Evolutionary conservation across 2,329 filamentous ascomycete genomes (phyloP).

Genomic region (Gyromitra esculenta): DNA sequence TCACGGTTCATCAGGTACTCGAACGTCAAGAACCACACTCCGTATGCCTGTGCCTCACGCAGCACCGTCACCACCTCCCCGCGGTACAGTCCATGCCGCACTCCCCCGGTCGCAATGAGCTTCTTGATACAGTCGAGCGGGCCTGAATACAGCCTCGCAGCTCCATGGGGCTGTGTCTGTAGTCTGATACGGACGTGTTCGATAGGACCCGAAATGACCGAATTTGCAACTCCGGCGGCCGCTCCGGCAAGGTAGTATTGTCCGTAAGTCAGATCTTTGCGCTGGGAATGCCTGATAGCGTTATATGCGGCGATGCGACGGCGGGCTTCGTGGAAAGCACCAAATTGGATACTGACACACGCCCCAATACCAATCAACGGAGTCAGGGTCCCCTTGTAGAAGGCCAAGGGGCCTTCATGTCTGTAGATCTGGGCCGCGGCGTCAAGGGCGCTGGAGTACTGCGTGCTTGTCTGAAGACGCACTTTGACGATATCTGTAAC

Average conservation of each 20-base stretch:
- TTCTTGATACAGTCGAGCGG: conserved; percentile 92
- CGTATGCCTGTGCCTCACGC: conserved; percentile 93
- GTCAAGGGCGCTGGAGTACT: conserved; percentile 81
- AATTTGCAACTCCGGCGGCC: conserved; percentile 92
- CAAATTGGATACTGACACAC: conserved; percentile 98
- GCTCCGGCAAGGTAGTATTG: conserved; percentile 93
- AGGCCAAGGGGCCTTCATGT: conserved; percentile 86
- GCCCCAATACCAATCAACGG: conserved; percentile 95
- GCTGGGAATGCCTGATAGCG: conserved; percentile 61
- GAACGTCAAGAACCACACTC: conserved; percentile 92
- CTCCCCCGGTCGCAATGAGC: conserved; percentile 74
- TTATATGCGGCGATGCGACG: conserved; percentile 85
- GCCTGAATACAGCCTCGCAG: conserved; percentile 78
- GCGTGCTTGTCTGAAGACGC: conserved; percentile 85
- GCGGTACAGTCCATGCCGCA: conserved; percentile 81
- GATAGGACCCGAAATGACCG: conserved; percentile 84
- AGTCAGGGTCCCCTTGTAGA: conserved; percentile 98
- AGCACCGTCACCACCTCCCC: conserved; percentile 85
- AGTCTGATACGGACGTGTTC: conserved; percentile 96
- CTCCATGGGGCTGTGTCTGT: conserved; percentile 94
- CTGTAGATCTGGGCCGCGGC: conserved; percentile 85
- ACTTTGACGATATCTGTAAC: conserved; percentile 94
- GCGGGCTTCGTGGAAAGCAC: conserved; percentile 91
- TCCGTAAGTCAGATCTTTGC: conserved; percentile 72
- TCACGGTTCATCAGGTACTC: conserved; percentile 97